Conservation (phyloP, 768 basidiomycete species). For the Leucocoprinus birnbaumii region DNA sequence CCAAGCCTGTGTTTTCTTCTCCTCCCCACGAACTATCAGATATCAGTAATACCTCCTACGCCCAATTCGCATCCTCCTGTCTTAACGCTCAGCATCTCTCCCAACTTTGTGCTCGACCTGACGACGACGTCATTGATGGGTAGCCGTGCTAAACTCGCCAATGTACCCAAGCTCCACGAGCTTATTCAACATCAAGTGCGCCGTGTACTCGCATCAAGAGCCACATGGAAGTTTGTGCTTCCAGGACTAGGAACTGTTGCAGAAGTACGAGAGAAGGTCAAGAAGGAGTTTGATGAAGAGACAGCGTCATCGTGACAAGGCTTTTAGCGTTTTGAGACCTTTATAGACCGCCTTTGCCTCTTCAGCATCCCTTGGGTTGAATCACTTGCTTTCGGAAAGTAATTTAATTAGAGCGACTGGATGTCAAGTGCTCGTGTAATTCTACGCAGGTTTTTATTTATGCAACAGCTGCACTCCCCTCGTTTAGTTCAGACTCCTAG, state of each 20-base stretch:
- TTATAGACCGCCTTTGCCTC: background rate
- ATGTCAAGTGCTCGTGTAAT: conserved; percentile 3
- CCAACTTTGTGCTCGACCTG: conserved; percentile 84
- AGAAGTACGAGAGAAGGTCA: conserved; percentile 30
- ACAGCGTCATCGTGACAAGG: conserved; percentile 14
- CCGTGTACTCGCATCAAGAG: conserved; percentile 52
- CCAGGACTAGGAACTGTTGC: conserved; percentile 53
- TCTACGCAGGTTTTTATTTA: background rate
- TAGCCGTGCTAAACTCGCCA: conserved; percentile 94
- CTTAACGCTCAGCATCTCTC: conserved; percentile 72
- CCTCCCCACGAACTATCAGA: conserved; percentile 36
- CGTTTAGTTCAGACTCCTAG: conserved; percentile 38
- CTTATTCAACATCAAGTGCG: conserved; percentile 85
- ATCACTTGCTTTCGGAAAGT: conserved; percentile 1
- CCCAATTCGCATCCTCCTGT: conserved; percentile 51
- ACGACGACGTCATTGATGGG: conserved; percentile 92
- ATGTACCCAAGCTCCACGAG: conserved; percentile 96
- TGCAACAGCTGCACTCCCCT: background rate
- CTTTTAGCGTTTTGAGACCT: background rate
- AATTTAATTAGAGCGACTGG: background rate
- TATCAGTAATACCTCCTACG: conserved; percentile 61
- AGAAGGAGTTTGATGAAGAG: conserved; percentile 29
- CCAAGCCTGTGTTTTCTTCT: background rate
- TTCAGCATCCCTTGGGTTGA: background rate
- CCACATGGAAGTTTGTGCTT: conserved; percentile 65